phyloP scores from a whole-genome alignment of 1,284 basidiomycete species.

The Moniliophthora roreri region DNA sequence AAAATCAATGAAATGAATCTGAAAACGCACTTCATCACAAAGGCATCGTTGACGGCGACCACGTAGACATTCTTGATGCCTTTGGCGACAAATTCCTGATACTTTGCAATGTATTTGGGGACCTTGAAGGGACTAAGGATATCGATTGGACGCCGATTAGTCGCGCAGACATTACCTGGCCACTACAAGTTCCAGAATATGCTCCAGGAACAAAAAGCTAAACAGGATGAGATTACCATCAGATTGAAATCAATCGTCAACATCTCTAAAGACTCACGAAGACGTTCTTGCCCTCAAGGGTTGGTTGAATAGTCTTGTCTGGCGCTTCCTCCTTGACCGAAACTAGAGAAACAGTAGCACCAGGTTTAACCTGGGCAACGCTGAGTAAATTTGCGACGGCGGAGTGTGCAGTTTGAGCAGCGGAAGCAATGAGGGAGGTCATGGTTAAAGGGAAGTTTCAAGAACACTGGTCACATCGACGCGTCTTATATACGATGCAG shows the following conservation, averaged over 20 bases:
- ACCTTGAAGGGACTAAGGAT: slow-evolving; percentile 45
- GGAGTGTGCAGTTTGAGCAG: slow-evolving; percentile 53
- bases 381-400: slow-evolving; percentile 50
- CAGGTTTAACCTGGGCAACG: slow-evolving; percentile 47
- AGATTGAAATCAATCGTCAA: slow-evolving; percentile 5
- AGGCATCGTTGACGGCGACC: slow-evolving; percentile 72
- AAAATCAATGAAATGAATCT: not conserved
- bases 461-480: no score
- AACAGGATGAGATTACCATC: not conserved
- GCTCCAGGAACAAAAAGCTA: slow-evolving; percentile 63
- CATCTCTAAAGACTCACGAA: slow-evolving; percentile 50
- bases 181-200: slow-evolving; percentile 43
- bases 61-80: slow-evolving; percentile 72
- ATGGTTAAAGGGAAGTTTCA: slow-evolving; percentile 28
- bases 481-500: no score
- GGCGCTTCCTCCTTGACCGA: slow-evolving; percentile 60
- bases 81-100: slow-evolving; percentile 63
- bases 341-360: slow-evolving; percentile 41
- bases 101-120: slow-evolving; percentile 63
- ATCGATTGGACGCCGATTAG: not conserved
- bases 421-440: slow-evolving; percentile 45
- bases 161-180: slow-evolving; percentile 3
- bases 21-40: slow-evolving; percentile 53
- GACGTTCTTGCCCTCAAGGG: slow-evolving; percentile 66
- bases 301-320: slow-evolving; percentile 48